These are phyloP conservation scores for Colletotrichum sojae DNA, from an alignment of 2,329 filamentous ascomycete genomes.

Conservation along the genomic window DNA sequence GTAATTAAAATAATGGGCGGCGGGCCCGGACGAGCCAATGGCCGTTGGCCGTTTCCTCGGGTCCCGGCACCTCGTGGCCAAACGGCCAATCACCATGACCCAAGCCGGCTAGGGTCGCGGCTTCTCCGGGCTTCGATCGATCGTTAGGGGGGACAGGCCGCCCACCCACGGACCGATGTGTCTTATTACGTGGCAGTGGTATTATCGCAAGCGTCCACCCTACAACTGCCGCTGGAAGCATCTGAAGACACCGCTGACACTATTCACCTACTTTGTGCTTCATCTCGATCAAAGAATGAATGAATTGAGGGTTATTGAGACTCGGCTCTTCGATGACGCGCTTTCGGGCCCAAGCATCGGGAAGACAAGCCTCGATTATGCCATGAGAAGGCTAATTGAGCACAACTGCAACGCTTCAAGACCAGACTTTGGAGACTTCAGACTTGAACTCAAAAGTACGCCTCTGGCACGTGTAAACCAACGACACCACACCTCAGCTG, in stretches of 20 bases:
- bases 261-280: too few relatives aligned
- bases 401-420: neutral
- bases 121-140: conserved; percentile 17
- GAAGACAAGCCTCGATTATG: neutral
- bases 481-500: neutral
- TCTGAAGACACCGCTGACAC: too few relatives aligned
- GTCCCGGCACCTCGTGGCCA: conserved; percentile 1
- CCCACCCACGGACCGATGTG: too few relatives aligned
- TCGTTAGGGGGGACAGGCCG: neutral
- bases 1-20: neutral
- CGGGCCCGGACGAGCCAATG: conserved; percentile 8
- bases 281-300: too few relatives aligned
- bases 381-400: neutral
- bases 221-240: too few relatives aligned
- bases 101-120: conserved; percentile 1
- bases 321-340: too few relatives aligned
- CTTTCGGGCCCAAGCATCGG: too few relatives aligned
- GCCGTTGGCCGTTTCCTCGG: neutral
- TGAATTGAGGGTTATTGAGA: too few relatives aligned
- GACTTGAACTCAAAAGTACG: neutral
- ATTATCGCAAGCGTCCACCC: too few relatives aligned
- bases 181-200: too few relatives aligned
- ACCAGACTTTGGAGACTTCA: neutral
- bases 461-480: neutral
- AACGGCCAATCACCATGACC: neutral